These are phyloP conservation scores for Metschnikowia bowlesiae DNA, from an alignment of 805 yeast genomes.

Conservation along the genomic window DNA sequence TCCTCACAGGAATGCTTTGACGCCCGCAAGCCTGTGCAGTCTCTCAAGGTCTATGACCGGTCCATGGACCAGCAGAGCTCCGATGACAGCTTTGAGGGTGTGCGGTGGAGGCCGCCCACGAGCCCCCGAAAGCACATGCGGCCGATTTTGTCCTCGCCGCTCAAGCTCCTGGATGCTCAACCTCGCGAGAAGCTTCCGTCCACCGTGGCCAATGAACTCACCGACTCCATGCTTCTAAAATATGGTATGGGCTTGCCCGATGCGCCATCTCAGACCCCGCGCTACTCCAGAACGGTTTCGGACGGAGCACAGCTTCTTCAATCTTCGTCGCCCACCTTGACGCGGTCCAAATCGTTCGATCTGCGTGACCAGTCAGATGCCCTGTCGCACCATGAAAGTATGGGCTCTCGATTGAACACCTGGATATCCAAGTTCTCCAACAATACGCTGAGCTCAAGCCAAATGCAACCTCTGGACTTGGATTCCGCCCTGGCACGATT, in stretches of 20 bases:
- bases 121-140: constrained; percentile 8
- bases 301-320: constrained; percentile 20
- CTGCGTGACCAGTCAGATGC: constrained; percentile 5
- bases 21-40: background rate
- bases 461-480: background rate
- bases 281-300: constrained; percentile 30
- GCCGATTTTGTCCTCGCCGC: constrained; percentile 41
- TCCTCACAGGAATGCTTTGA: background rate
- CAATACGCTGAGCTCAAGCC: background rate
- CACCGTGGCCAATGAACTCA: constrained; percentile 27
- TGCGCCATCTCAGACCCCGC: constrained; percentile 30
- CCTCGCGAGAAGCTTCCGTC: constrained; percentile 10
- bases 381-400: constrained; percentile 8
- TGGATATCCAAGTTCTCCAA: constrained; percentile 33
- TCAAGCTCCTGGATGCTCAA: constrained; percentile 21
- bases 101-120: constrained; percentile 24
- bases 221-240: constrained; percentile 36
- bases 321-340: constrained; percentile 29
- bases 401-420: constrained; percentile 13
- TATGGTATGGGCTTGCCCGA: constrained; percentile 38
- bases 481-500: background rate
- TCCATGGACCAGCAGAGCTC: constrained; percentile 31
- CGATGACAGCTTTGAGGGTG: constrained; percentile 42
- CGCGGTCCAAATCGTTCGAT: constrained; percentile 36
- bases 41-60: constrained; percentile 5